Conservation (phyloP, 129 eudicot genomes). For the Artemisia argyi region DNA sequence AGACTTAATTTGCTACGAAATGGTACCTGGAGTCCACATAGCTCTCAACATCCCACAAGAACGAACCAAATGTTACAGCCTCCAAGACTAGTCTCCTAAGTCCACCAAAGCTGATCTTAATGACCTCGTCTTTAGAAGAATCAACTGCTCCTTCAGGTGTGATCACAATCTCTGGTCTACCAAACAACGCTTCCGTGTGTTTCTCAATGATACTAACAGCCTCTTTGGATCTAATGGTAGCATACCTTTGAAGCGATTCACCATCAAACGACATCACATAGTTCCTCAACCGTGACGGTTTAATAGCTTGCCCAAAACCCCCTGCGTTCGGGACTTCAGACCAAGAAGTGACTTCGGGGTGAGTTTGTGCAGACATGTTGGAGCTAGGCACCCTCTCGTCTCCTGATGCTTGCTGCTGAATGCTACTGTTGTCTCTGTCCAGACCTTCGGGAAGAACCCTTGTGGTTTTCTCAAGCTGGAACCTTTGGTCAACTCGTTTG, state of each 20-base stretch:
- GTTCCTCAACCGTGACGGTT: slow-evolving; percentile 62
- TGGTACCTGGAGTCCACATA: slow-evolving; percentile 80
- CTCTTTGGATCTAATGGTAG: slow-evolving; percentile 81
- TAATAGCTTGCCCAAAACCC: slow-evolving; percentile 49
- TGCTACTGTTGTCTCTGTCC: slow-evolving; percentile 31
- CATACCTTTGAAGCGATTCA: slow-evolving; percentile 79
- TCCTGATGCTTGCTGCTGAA: slow-evolving; percentile 31
- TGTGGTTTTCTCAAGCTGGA: slow-evolving; percentile 83
- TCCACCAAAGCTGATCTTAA: slow-evolving; percentile 83
- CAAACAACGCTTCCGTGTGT: slow-evolving; percentile 94
- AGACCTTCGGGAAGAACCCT: slow-evolving; percentile 60
- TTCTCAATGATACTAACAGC: slow-evolving; percentile 84
- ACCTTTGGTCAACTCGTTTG: slow-evolving; percentile 78
- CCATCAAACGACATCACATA: slow-evolving; percentile 90
- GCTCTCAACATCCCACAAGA: slow-evolving; percentile 98
- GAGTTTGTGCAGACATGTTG: slow-evolving; percentile 27
- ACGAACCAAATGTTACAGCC: slow-evolving; percentile 95
- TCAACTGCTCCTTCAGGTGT: slow-evolving; percentile 80
- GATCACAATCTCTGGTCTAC: slow-evolving; percentile 78
- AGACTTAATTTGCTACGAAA: slow-evolving; percentile 52
- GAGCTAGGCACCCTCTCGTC: slow-evolving; percentile 36
- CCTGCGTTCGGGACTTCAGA: slow-evolving; percentile 47
- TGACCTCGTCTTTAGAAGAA: slow-evolving; percentile 72
- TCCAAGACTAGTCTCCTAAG: slow-evolving; percentile 80
- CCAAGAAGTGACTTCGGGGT: slow-evolving; percentile 72